Evolutionary conservation across 176 grass and related monocot genomes (phyloP).

Genomic region (Puya raimondii): DNA sequence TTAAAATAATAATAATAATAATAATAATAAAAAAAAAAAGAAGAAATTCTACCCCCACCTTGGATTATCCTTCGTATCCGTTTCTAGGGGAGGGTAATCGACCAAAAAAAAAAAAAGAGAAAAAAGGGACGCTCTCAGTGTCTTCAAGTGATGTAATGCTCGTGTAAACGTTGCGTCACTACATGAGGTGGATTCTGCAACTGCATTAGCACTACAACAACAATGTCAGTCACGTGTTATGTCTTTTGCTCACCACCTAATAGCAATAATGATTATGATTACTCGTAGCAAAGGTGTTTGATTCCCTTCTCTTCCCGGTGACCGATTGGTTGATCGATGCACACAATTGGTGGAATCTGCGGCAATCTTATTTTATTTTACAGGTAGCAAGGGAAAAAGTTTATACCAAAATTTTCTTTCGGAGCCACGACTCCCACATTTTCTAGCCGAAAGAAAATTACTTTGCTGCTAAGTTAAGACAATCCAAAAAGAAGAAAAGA

Average conservation of each 20-base stretch:
- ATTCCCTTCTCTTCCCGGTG: neutral
- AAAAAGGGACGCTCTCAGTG: neutral
- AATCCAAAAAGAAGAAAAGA: too few relatives aligned
- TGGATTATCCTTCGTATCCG: too few relatives aligned
- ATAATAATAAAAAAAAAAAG: too few relatives aligned
- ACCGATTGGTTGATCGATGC: neutral
- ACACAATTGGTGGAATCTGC: neutral
- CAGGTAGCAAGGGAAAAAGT: too few relatives aligned
- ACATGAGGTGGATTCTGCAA: neutral
- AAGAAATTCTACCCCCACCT: too few relatives aligned
- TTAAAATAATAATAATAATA: too few relatives aligned
- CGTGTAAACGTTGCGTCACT: neutral
- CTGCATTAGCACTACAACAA: neutral
- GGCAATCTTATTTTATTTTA: neutral
- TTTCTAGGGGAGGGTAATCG: too few relatives aligned
- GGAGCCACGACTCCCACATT: too few relatives aligned
- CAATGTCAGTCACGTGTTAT: neutral
- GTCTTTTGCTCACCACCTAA: neutral
- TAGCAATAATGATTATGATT: neutral
- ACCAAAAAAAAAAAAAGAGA: neutral
- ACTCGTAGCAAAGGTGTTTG: neutral
- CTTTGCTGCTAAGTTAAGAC: too few relatives aligned
- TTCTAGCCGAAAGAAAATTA: too few relatives aligned
- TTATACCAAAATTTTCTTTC: too few relatives aligned
- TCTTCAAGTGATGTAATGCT: neutral